Evolutionary conservation across 768 basidiomycete species (phyloP).

Genomic region (Auriculariales sp.): DNA sequence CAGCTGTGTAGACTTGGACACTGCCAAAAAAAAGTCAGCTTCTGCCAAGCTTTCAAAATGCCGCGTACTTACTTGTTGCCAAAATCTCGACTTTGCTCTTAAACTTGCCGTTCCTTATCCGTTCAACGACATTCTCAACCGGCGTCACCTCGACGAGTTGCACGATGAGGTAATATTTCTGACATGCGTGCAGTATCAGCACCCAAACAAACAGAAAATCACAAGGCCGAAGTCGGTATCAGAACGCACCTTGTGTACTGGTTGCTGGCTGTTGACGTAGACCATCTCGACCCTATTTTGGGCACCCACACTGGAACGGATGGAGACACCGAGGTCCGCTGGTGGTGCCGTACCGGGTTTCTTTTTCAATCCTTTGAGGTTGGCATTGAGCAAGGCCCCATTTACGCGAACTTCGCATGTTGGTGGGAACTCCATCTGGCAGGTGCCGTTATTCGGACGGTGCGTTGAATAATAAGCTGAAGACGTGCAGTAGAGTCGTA

Average conservation of each 20-base stretch:
- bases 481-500: conserved; percentile 81
- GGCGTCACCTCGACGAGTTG: conserved; percentile 71
- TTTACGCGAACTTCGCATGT: conserved; percentile 89
- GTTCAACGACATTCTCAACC: conserved; percentile 54
- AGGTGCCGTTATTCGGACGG: conserved; percentile 35
- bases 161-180: conserved; percentile 81
- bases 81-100: conserved; percentile 48
- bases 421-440: conserved; percentile 80
- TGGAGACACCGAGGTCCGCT: conserved; percentile 40
- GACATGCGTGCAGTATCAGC: conserved; percentile 1
- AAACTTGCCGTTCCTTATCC: conserved; percentile 53
- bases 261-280: conserved; percentile 79
- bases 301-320: conserved; percentile 28
- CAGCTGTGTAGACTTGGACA: conserved; percentile 40
- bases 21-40: conserved; percentile 20
- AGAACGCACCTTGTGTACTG: conserved; percentile 47
- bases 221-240: background rate
- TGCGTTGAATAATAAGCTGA: conserved; percentile 51
- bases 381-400: conserved; percentile 47
- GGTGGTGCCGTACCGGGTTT: conserved; percentile 91
- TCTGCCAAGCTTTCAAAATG: background rate
- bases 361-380: conserved; percentile 86
- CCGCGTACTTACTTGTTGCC: conserved; percentile 40
- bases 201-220: too few relatives aligned
- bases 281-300: conserved; percentile 74